Evolutionary conservation across 2,329 filamentous ascomycete genomes (phyloP).

Genomic region (Aspergillus flavus): DNA sequence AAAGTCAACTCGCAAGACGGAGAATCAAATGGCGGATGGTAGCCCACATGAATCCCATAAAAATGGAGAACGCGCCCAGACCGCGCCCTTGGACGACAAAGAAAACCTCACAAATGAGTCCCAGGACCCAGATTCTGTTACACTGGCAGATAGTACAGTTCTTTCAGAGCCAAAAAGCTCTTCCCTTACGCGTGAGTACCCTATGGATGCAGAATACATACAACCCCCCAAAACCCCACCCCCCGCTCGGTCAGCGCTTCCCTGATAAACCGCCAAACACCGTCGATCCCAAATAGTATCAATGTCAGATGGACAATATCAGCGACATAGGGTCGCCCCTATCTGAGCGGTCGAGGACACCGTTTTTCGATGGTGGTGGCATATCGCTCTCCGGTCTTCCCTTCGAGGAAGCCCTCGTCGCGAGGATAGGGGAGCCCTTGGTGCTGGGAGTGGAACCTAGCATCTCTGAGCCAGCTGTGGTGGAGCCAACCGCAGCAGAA

Average conservation of each 20-base stretch:
- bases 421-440: neutral
- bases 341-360: conserved; percentile 13
- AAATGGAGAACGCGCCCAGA: conserved; percentile 7
- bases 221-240: neutral
- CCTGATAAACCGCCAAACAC: neutral
- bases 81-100: conserved; percentile 8
- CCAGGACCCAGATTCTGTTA: neutral
- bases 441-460: neutral
- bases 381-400: neutral
- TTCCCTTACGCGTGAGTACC: neutral
- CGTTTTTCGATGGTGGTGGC: conserved; percentile 5
- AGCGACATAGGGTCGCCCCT: conserved; percentile 16
- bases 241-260: neutral
- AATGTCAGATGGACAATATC: conserved; percentile 7
- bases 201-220: neutral
- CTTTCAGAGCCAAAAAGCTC: conserved; percentile 15
- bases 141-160: conserved; percentile 2
- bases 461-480: conserved; percentile 17
- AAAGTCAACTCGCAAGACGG: conserved; percentile 17
- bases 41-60: conserved; percentile 10
- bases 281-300: conserved; percentile 3
- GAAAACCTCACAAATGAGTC: conserved; percentile 4
- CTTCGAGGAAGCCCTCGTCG: neutral
- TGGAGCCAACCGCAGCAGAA: conserved; percentile 16
- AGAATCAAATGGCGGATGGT: conserved; percentile 8